Evolutionary conservation across 305 asterid species (phyloP).

Genomic region (Andrographis paniculata): DNA sequence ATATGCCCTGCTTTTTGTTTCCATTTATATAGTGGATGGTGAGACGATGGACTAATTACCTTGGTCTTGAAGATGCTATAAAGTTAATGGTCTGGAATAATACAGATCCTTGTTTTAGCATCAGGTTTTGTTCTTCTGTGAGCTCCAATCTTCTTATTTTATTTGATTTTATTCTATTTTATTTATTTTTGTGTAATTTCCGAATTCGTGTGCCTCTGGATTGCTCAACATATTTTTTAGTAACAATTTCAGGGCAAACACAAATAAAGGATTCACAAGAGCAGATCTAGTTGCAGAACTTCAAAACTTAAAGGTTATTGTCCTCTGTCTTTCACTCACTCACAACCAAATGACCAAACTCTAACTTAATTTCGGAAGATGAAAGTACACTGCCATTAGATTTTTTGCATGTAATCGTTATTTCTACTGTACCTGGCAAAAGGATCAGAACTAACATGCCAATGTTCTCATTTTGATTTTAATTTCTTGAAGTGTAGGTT

Average conservation of each 20-base stretch:
- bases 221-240: slow-evolving; percentile 23
- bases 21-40: slow-evolving; percentile 79
- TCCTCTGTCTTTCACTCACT: slow-evolving; percentile 1
- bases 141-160: neutral
- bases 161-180: no score
- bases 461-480: slow-evolving; percentile 14
- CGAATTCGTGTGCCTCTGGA: no score
- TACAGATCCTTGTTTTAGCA: slow-evolving; percentile 70
- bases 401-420: slow-evolving; percentile 3
- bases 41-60: slow-evolving; percentile 74
- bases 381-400: no score
- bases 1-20: slow-evolving; percentile 7
- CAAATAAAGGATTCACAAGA: slow-evolving; percentile 61
- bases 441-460: slow-evolving; percentile 10
- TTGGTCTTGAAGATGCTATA: slow-evolving; percentile 67
- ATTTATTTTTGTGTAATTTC: no score
- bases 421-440: slow-evolving; percentile 11
- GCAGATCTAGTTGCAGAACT: slow-evolving; percentile 55
- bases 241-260: slow-evolving; percentile 59
- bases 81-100: slow-evolving; percentile 86
- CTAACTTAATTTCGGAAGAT: neutral
- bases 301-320: slow-evolving; percentile 50
- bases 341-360: neutral
- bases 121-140: slow-evolving; percentile 43
- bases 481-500: slow-evolving; percentile 44